Base-by-base conservation (phyloP, 2,329 filamentous ascomycete genomes). In the Nemania diffusa region DNA sequence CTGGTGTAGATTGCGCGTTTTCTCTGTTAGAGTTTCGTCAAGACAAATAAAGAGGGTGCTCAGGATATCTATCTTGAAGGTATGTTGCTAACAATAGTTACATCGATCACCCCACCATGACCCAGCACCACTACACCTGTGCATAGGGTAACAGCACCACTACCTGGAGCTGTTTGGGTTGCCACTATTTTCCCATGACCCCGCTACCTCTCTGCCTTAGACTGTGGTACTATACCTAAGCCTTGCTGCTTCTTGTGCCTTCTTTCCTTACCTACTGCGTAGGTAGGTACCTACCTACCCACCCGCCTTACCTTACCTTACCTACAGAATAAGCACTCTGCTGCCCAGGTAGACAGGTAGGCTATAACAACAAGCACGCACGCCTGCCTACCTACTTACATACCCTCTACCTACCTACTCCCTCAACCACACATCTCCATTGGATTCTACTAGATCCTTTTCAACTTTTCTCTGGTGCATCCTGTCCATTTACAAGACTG, bases 221-320 rank as follows among this genome's bases (percentile, higher is more conserved):
- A 29, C 48, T 11, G 13, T 22, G 63, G 29, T 57, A 44, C 42
- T 26, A 51, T 27, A 51, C n/a, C 20, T 24, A 13, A 65, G 63
- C 63, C 63, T 65, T 57, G 57, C 27, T 53, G 17, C 42, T n/a
- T 62, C 51, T 40, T 29, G 42, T 62, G 44, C 34, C 32, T 65
- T 52, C 48, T 48, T 48, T 24, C 9, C 22, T n/a, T 24, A 11
- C 44, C 44, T 48, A 17, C 15, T 6, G 15, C 15, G n/a, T 17
- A 7, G 8, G 32, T 11, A 7, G 8, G 32, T 11, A 11, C 32
- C 32, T 34, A 34, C 32, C 32, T 11, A 34, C 32, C n/a, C 32
- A 34, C 32, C 46, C 17, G 5, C 37, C 37, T 40, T 13, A 11
- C 34, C 11, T 52, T 52, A 53, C 56, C 34, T 37, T 29, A 20